These are phyloP conservation scores for Penicillium oxalicum DNA, from an alignment of 2,329 filamentous ascomycete genomes.

Conservation along the genomic window DNA sequence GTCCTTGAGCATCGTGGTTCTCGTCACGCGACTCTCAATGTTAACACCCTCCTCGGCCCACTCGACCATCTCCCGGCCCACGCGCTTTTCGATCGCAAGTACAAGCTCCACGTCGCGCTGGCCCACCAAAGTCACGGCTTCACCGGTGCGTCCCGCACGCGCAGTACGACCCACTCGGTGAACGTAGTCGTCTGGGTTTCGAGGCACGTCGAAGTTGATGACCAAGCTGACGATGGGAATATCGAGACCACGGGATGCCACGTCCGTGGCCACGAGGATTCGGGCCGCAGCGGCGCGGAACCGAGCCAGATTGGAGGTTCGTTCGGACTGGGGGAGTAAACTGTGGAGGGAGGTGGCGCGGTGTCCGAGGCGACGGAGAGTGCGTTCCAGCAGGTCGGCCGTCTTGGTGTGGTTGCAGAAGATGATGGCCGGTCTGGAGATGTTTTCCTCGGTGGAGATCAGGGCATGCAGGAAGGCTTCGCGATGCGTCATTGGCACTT, in stretches of 20 bases:
- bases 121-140: constrained; percentile 80
- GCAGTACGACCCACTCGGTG: constrained; percentile 94
- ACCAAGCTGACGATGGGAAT: constrained; percentile 88
- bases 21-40: constrained; percentile 80
- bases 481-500: constrained; percentile 84
- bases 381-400: constrained; percentile 81
- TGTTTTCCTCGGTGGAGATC: constrained; percentile 70
- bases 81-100: constrained; percentile 80
- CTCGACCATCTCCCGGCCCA: constrained; percentile 69
- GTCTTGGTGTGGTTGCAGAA: constrained; percentile 92
- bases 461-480: constrained; percentile 93
- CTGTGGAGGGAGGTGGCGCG: constrained; percentile 89
- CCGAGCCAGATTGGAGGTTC: constrained; percentile 78
- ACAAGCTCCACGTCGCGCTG: constrained; percentile 88
- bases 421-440: constrained; percentile 73
- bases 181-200: constrained; percentile 96
- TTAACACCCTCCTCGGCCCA: constrained; percentile 91
- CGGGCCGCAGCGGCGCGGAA: constrained; percentile 86
- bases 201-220: constrained; percentile 90
- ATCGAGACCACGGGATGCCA: constrained; percentile 88
- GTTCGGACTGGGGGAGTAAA: constrained; percentile 73
- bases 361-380: constrained; percentile 78
- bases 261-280: constrained; percentile 89
- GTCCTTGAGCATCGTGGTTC: constrained; percentile 71
- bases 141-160: constrained; percentile 76